Evolutionary conservation across 192 early-diverging fungal species (phyloP).

Genomic region (Rhizophlyctis rosea): DNA sequence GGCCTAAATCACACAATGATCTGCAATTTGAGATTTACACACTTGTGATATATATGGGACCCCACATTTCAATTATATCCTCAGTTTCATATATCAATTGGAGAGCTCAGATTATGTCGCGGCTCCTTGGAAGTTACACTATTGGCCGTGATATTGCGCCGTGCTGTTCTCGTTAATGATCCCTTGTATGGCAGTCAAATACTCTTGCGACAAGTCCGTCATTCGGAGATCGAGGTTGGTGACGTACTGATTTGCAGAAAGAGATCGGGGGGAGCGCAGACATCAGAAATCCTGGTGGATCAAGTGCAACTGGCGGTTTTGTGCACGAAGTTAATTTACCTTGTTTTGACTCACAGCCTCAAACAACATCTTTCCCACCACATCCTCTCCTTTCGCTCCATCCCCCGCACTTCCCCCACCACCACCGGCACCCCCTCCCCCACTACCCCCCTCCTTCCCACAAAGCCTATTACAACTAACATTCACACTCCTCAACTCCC

Average conservation of each 20-base stretch:
- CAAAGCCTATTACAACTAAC: conserved; percentile 52
- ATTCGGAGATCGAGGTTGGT: conserved; percentile 47
- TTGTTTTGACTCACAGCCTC: conserved; percentile 56
- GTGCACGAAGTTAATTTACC: conserved; percentile 18
- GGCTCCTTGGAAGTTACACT: too few relatives aligned
- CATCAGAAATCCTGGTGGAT: background rate
- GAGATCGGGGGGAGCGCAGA: background rate
- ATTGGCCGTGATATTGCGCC: background rate
- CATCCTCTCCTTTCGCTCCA: conserved; percentile 21
- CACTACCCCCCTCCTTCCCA: background rate
- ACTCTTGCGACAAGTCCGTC: conserved; percentile 45
- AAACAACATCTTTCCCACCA: conserved; percentile 45
- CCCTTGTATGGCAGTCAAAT: conserved; percentile 49
- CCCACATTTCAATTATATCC: too few relatives aligned
- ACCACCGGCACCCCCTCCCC: conserved; percentile 3
- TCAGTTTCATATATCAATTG: too few relatives aligned
- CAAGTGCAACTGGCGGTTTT: background rate
- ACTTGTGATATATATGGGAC: too few relatives aligned
- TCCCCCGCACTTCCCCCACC: conserved; percentile 11
- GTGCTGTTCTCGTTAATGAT: conserved; percentile 42
- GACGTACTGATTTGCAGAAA: conserved; percentile 36
- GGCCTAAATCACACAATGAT: too few relatives aligned
- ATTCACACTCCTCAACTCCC: conserved; percentile 29
- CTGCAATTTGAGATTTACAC: too few relatives aligned
- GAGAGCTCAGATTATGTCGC: too few relatives aligned